Evolutionary conservation across 345 rosid genomes (phyloP).

Genomic region (Syzygium jambos): DNA sequence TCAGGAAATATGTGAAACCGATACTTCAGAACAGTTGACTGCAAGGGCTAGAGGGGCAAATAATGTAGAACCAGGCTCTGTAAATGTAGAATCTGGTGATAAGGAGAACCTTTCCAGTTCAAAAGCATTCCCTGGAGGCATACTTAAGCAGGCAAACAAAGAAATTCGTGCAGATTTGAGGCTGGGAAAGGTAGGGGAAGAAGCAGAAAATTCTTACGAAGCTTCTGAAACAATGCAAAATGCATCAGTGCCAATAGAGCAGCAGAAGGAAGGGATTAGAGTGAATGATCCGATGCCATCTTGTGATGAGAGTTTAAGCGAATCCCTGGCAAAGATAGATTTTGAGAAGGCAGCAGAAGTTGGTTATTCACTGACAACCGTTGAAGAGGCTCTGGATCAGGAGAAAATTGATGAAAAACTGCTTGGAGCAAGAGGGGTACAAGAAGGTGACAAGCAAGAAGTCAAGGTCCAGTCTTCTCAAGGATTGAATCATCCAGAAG

Average conservation of each 20-base stretch:
- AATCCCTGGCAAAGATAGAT: conserved; percentile 13
- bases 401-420: conserved; percentile 12
- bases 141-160: conserved; percentile 6
- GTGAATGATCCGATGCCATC: conserved; percentile 19
- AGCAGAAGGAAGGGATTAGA: conserved; percentile 20
- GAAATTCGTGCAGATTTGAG: conserved; percentile 15
- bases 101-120: conserved; percentile 4
- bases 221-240: neutral
- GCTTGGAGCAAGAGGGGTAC: conserved; percentile 20
- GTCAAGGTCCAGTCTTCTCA: conserved; percentile 11
- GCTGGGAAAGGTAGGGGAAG: conserved; percentile 23
- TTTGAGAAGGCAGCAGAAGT: conserved; percentile 23
- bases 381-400: conserved; percentile 18
- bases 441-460: conserved; percentile 8
- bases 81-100: conserved; percentile 9
- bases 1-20: neutral
- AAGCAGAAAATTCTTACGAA: conserved; percentile 6
- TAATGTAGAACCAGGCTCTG: conserved; percentile 5
- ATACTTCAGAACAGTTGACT: conserved; percentile 13
- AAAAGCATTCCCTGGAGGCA: neutral
- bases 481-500: conserved; percentile 22
- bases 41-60: conserved; percentile 1
- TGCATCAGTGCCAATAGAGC: neutral
- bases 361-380: conserved; percentile 15
- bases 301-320: conserved; percentile 11